These are phyloP conservation scores for Aaosphaeria arxii DNA, from an alignment of 2,329 filamentous ascomycete species.

Conservation along the genomic window DNA sequence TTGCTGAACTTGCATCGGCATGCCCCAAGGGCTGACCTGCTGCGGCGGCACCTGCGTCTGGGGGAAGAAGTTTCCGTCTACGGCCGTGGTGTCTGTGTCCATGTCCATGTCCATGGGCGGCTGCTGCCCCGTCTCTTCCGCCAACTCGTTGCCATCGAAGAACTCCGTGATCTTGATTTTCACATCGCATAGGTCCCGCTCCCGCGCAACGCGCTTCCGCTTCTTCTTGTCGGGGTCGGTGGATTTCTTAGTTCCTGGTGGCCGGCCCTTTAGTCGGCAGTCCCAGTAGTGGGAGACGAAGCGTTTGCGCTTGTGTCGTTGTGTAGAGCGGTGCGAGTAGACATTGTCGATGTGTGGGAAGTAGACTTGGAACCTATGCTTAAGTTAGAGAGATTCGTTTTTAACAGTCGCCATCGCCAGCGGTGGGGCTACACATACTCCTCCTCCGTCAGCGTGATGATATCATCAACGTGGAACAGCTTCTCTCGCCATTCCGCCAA, in stretches of 20 bases:
- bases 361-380: slow-evolving; percentile 68
- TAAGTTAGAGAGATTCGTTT: not conserved
- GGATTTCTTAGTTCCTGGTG: slow-evolving; percentile 75
- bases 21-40: slow-evolving; percentile 16
- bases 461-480: slow-evolving; percentile 72
- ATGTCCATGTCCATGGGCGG: slow-evolving; percentile 11
- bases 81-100: slow-evolving; percentile 1
- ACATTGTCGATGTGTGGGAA: slow-evolving; percentile 83
- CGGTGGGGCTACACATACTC: slow-evolving; percentile 51
- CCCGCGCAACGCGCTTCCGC: slow-evolving; percentile 70
- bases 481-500: slow-evolving; percentile 67
- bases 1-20: slow-evolving; percentile 7
- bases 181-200: slow-evolving; percentile 78
- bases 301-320: slow-evolving; percentile 77
- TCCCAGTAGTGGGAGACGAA: slow-evolving; percentile 84
- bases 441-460: slow-evolving; percentile 69
- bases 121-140: slow-evolving; percentile 29
- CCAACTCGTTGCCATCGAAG: slow-evolving; percentile 53
- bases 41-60: slow-evolving; percentile 9
- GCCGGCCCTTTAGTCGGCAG: slow-evolving; percentile 75
- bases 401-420: too few species aligned
- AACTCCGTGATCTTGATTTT: slow-evolving; percentile 86
- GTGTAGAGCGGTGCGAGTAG: slow-evolving; percentile 79
- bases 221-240: slow-evolving; percentile 81
- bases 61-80: slow-evolving; percentile 17